Evolutionary conservation across 352 stramenopile genomes (phyloP).

Genomic region (Vaucheria bursata): DNA sequence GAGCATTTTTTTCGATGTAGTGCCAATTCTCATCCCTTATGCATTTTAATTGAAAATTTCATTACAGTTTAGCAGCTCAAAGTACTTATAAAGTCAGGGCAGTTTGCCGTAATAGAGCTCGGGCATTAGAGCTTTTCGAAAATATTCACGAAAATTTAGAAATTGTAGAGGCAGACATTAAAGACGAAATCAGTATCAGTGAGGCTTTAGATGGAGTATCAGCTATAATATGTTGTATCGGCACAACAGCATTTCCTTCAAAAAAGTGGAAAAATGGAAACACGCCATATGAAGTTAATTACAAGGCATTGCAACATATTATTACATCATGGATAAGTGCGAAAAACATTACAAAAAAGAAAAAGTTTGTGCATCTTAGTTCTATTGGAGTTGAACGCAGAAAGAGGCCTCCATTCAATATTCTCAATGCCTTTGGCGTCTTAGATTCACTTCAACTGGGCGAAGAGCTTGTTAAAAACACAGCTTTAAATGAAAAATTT

Average conservation of each 20-base stretch:
- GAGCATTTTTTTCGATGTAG: too few species aligned
- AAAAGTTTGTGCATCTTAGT: conserved; percentile 55
- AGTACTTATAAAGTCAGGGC: background rate
- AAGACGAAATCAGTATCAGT: background rate
- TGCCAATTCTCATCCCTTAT: too few species aligned
- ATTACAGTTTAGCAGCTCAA: background rate
- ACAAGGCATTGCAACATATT: conserved; percentile 46
- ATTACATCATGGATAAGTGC: conserved; percentile 7
- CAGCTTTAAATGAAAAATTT: conserved; percentile 15
- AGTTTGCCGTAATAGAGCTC: background rate
- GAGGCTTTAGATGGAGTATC: conserved; percentile 17
- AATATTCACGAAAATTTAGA: background rate
- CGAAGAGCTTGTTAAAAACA: conserved; percentile 33
- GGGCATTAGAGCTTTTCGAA: background rate
- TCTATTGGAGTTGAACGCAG: conserved; percentile 59
- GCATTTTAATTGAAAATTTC: too few species aligned
- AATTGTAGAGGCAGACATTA: conserved; percentile 2
- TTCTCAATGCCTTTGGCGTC: conserved; percentile 67
- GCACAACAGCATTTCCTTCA: conserved; percentile 68
- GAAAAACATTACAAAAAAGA: conserved; percentile 14
- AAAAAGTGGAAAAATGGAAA: conserved; percentile 56
- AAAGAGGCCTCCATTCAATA: conserved; percentile 59
- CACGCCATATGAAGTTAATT: conserved; percentile 54
- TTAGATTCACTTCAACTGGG: conserved; percentile 57
- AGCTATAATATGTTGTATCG: conserved; percentile 60